Evolutionary conservation across 2,329 filamentous ascomycete genomes (phyloP).

Genomic region (Calonectria hongkongensis): DNA sequence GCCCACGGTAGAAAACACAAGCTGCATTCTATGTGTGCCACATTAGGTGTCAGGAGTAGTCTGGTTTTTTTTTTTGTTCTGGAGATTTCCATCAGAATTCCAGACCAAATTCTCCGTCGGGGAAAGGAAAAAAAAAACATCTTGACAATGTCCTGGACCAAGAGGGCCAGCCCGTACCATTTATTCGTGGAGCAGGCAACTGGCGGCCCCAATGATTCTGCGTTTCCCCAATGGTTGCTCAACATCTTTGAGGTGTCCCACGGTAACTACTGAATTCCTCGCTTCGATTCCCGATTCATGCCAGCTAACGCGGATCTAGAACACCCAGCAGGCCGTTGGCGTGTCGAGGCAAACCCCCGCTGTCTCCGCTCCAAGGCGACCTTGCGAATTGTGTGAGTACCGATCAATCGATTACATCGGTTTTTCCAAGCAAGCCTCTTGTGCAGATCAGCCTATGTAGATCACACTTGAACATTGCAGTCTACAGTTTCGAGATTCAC

Average conservation of each 20-base stretch:
- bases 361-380: constrained; percentile 50
- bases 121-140: neutral
- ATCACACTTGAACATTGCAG: neutral
- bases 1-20: neutral
- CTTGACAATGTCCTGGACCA: constrained; percentile 54
- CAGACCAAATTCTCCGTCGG: neutral
- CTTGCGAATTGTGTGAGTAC: constrained; percentile 57
- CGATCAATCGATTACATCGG: neutral
- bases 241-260: constrained; percentile 53
- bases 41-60: neutral
- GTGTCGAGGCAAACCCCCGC: constrained; percentile 46
- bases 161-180: constrained; percentile 49
- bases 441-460: neutral
- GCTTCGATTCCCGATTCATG: neutral
- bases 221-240: constrained; percentile 54
- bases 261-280: constrained; percentile 34
- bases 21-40: neutral
- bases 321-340: constrained; percentile 53
- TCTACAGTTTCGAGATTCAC: neutral
- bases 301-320: constrained; percentile 45
- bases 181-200: constrained; percentile 52
- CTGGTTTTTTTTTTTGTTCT: neutral
- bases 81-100: neutral
- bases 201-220: constrained; percentile 43
- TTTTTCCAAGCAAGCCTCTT: neutral